These are phyloP conservation scores for Pinus tabuliformis DNA, from an alignment of 75 land plant genomes.

Conservation along the genomic window DNA sequence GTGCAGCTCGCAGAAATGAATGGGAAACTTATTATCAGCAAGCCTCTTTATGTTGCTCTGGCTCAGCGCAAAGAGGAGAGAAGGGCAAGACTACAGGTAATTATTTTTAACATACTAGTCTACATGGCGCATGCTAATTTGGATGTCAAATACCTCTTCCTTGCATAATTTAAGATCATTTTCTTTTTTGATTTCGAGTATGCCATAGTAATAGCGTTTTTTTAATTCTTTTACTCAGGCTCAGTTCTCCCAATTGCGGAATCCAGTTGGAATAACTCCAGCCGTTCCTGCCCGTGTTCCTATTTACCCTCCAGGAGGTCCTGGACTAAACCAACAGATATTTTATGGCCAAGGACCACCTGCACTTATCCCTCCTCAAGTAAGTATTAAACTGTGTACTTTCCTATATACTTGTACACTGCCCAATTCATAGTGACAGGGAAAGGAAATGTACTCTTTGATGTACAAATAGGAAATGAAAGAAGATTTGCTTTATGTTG, in stretches of 20 bases:
- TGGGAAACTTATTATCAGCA: slow-evolving; percentile 89
- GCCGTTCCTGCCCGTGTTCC: slow-evolving; percentile 19
- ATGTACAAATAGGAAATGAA: no score
- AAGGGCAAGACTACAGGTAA: slow-evolving; percentile 86
- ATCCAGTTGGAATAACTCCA: slow-evolving; percentile 19
- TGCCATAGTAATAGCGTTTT: background rate
- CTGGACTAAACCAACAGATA: slow-evolving; percentile 19
- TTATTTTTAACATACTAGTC: background rate
- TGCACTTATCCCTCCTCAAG: slow-evolving; percentile 79
- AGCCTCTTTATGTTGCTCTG: slow-evolving; percentile 93
- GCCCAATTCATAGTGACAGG: no score
- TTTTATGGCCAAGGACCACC: slow-evolving; percentile 62
- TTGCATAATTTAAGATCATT: background rate
- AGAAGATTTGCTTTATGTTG: no score
- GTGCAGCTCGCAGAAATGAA: slow-evolving; percentile 87
- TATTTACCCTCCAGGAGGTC: slow-evolving; percentile 25
- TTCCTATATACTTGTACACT: no score
- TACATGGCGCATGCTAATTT: no score
- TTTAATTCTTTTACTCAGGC: slow-evolving; percentile 11
- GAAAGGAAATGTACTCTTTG: no score
- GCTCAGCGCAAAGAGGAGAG: slow-evolving; percentile 97
- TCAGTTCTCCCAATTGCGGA: slow-evolving; percentile 31
- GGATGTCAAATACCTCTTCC: background rate
- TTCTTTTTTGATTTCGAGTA: background rate
- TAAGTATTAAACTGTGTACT: slow-evolving; percentile 6